Percentiles rank a stretch among this genome's conserved stretches.
phyloP scores from a whole-genome alignment of 805 yeast species.

The Yamadazyma endophytica region DNA sequence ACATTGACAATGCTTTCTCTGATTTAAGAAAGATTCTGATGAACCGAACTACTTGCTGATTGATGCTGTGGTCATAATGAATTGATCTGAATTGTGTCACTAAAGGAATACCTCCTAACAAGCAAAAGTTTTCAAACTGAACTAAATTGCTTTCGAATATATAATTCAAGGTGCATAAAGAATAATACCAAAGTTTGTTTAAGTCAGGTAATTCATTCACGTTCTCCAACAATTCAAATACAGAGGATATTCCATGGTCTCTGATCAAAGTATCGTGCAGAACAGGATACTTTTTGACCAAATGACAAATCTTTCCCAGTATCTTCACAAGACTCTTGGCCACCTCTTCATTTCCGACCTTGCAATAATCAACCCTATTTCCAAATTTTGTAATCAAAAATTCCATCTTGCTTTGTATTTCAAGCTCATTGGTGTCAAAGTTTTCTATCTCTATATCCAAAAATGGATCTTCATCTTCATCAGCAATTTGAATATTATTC shows the following conservation, averaged over 20 bases:
- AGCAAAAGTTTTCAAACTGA: constrained; percentile 38
- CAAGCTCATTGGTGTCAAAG: constrained; percentile 39
- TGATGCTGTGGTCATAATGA: constrained; percentile 24
- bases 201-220: constrained; percentile 28
- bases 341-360: constrained; percentile 26
- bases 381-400: constrained; percentile 29
- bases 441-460: constrained; percentile 32
- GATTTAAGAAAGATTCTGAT: constrained; percentile 29
- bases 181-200: constrained; percentile 34
- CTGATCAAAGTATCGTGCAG: constrained; percentile 38
- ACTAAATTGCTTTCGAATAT: constrained; percentile 25
- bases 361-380: constrained; percentile 25
- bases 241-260: constrained; percentile 38
- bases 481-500: constrained; percentile 6
- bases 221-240: constrained; percentile 35
- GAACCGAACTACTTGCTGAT: constrained; percentile 35
- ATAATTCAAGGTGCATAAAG: constrained; percentile 29
- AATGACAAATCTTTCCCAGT: constrained; percentile 34
- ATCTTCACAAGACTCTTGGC: constrained; percentile 26
- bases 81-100: constrained; percentile 33
- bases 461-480: constrained; percentile 35
- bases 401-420: constrained; percentile 38
- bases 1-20: constrained; percentile 32
- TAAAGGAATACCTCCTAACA: constrained; percentile 41
- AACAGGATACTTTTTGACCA: constrained; percentile 34